phyloP scores from a whole-genome alignment of 371 early-diverging fungal genomes.

The Rhizopus sp. region DNA sequence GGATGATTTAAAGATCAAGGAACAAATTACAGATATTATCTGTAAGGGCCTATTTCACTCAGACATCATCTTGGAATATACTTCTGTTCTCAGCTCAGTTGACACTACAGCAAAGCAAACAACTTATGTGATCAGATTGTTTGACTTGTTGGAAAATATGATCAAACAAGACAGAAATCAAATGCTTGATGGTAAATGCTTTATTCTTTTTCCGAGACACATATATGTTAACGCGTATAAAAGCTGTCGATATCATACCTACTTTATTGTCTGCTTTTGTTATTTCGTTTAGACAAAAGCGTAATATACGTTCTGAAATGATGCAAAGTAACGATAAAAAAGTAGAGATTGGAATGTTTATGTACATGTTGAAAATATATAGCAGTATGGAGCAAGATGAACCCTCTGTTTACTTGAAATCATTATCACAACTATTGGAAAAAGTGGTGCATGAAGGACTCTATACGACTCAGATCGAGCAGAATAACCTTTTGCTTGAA shows the following conservation, averaged over 20 bases:
- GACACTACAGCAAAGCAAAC: constrained; percentile 17
- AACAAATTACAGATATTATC: constrained; percentile 25
- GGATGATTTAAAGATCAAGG: background rate
- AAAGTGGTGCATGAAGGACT: constrained; percentile 1
- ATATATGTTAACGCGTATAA: background rate
- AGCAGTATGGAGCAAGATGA: constrained; percentile 2
- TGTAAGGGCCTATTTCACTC: constrained; percentile 40
- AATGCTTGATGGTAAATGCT: constrained; percentile 32
- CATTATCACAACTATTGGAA: constrained; percentile 24
- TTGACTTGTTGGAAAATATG: constrained; percentile 35
- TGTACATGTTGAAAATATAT: constrained; percentile 23
- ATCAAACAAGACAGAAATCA: constrained; percentile 11
- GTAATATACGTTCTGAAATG: constrained; percentile 24
- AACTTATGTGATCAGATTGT: constrained; percentile 38
- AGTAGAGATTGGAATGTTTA: constrained; percentile 46
- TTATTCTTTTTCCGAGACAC: background rate
- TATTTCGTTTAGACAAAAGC: constrained; percentile 32
- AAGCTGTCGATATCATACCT: constrained; percentile 34
- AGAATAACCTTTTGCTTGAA: too few species aligned
- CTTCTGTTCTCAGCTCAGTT: constrained; percentile 28
- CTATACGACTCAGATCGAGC: too few species aligned
- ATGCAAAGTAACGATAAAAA: constrained; percentile 34
- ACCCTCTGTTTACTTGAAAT: constrained; percentile 20
- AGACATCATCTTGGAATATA: constrained; percentile 47
- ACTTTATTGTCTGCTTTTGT: constrained; percentile 34